A percentile compares a stretch with the other conserved stretches of the same genome.
These are phyloP conservation scores for Mortierella sp. DNA, from an alignment of 371 early-diverging fungal species.

Conservation along the genomic window DNA sequence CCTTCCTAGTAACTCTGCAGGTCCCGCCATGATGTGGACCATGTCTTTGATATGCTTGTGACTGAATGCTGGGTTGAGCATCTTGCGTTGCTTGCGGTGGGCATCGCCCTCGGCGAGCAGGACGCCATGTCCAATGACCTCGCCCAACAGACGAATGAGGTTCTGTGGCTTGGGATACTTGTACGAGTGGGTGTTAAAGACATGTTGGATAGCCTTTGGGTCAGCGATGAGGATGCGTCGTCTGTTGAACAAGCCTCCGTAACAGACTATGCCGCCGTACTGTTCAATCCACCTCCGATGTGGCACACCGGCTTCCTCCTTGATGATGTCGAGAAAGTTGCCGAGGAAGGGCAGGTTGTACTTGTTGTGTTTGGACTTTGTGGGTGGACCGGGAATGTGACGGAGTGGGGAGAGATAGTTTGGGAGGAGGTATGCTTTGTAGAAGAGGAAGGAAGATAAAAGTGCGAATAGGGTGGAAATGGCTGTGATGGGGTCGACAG, in stretches of 20 bases:
- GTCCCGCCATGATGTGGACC: constrained; percentile 38
- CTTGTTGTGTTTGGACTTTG: constrained; percentile 56
- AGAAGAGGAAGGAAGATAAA: constrained; percentile 41
- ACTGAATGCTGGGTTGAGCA: constrained; percentile 78
- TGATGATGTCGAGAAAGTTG: constrained; percentile 62
- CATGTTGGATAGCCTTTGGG: constrained; percentile 63
- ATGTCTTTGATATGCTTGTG: constrained; percentile 63
- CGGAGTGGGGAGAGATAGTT: constrained; percentile 63
- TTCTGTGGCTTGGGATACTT: constrained; percentile 64
- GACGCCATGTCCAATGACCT: constrained; percentile 69
- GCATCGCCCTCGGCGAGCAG: constrained; percentile 70
- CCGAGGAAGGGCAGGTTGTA: constrained; percentile 66
- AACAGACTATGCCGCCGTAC: constrained; percentile 67
- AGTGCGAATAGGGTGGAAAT: constrained; percentile 27
- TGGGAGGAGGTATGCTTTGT: constrained; percentile 60
- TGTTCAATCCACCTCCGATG: constrained; percentile 66
- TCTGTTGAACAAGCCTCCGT: constrained; percentile 65
- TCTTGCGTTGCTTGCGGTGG: constrained; percentile 75
- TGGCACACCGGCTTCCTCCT: constrained; percentile 65
- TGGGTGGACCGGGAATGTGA: constrained; percentile 72
- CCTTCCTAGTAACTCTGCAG: constrained; percentile 27
- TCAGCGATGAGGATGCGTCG: constrained; percentile 68
- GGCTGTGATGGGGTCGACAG: constrained; percentile 22
- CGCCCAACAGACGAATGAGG: constrained; percentile 43
- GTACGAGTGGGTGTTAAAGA: constrained; percentile 65